Evolutionary conservation across 129 eudicot genomes (phyloP), one percentile per base, ranked within the genome.

Genomic region (Flaveria linearis): DNA sequence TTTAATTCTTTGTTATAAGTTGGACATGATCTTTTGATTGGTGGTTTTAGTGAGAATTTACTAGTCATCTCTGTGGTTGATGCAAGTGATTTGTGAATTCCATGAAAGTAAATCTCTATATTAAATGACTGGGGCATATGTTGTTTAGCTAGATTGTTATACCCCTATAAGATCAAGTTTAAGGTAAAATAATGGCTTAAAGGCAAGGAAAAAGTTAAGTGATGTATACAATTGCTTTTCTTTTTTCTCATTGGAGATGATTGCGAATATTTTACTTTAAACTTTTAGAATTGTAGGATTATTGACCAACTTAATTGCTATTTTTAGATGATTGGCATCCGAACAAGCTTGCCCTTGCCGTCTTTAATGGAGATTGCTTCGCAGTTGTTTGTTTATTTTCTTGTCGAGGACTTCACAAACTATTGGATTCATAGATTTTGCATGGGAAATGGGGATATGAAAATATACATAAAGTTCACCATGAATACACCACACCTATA

Each of bases 381-480:
- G 30, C 98, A 93, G 51, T 66, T 93, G 78, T 74, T 75, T 20
- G 92, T 90, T 52, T 93, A 93, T 74, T 93, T 93, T 73, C 39
- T 93, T 0, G 85, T 93, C 28, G 98, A 93, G 84, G 98, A 93
- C 83, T 93, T 82, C 62, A 79, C 91, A 3, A 88, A 90, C 70
- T 93, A 93, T 50, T 93, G 98, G 98, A 78, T 90, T 62, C 98
- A 93, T 78, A 87, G 98, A 42, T 80, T 88, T 77, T 93, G 61
- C 98, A 93, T 73, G 77, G 91, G 61, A 91, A 93, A 18, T 90
- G 97, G 98, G 95, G 97, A 10, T 90, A 90, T 65, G 96, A 93
- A 83, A 88, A 88, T 39, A 90, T 93, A 45, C 98, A 93, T 77
- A 87, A 76, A 76, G 97, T 93, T 47, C 98, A 93, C 81, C 97